These are phyloP conservation scores for Pezicula carpinea DNA, from an alignment of 2,329 filamentous ascomycete species.

Conservation along the genomic window DNA sequence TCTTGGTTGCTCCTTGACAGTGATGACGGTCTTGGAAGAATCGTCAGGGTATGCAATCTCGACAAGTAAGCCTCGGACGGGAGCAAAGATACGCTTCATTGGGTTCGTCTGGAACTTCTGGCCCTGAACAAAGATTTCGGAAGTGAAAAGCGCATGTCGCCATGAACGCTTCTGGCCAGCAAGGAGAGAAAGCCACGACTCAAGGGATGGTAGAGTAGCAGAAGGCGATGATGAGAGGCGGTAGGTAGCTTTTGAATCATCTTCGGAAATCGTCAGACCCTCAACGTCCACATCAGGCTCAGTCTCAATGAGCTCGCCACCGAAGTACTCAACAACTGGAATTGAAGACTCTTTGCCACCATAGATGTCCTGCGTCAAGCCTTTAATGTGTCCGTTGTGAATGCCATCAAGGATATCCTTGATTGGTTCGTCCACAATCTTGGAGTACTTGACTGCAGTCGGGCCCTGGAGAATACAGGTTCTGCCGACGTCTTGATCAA, in stretches of 20 bases:
- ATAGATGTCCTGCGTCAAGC: conserved; percentile 77
- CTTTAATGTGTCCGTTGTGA: conserved; percentile 80
- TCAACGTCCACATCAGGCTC: conserved; percentile 75
- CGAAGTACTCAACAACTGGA: conserved; percentile 90
- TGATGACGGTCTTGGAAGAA: conserved; percentile 76
- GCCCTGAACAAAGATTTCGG: conserved; percentile 90
- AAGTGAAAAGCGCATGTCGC: conserved; percentile 90
- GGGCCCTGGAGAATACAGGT: conserved; percentile 96
- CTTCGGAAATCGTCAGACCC: conserved; percentile 77
- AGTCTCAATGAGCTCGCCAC: conserved; percentile 73
- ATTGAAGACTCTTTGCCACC: conserved; percentile 66
- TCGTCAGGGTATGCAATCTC: conserved; percentile 82
- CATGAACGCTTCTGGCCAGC: conserved; percentile 84
- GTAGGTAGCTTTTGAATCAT: conserved; percentile 76
- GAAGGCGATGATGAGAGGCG: conserved; percentile 73
- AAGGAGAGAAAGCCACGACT: conserved; percentile 83
- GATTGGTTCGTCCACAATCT: conserved; percentile 84
- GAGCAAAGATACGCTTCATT: conserved; percentile 84
- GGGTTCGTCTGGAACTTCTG: conserved; percentile 98
- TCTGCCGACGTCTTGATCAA: conserved; percentile 90
- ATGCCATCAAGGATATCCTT: conserved; percentile 91
- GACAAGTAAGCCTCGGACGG: conserved; percentile 79
- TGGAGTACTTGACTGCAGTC: conserved; percentile 87
- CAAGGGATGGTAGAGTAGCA: conserved; percentile 68
- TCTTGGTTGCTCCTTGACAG: conserved; percentile 80